phyloP scores from a whole-genome alignment of 2,329 filamentous ascomycete genomes.

The Verticillium isaacii region DNA sequence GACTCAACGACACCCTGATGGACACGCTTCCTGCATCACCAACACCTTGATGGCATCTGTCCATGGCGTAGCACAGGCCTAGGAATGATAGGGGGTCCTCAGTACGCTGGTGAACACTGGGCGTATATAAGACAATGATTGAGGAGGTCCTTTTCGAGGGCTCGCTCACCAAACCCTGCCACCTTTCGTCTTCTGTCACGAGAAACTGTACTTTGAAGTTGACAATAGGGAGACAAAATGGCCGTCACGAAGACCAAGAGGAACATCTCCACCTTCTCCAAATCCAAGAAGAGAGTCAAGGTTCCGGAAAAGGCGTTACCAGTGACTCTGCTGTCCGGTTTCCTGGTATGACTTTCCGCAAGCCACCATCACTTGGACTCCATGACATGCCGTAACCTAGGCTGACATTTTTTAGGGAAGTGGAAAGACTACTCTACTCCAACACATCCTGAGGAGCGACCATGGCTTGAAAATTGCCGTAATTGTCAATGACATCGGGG shows the following conservation, averaged over 20 bases:
- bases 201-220: background rate
- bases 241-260: constrained; percentile 4
- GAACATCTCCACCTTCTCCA: constrained; percentile 5
- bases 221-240: background rate
- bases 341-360: constrained; percentile 37
- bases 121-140: background rate
- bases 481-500: constrained; percentile 69
- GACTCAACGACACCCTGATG: background rate
- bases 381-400: too few relatives aligned
- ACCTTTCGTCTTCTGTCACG: background rate
- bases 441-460: constrained; percentile 62
- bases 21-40: background rate
- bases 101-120: background rate
- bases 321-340: constrained; percentile 57
- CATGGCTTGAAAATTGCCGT: constrained; percentile 67
- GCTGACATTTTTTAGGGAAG: constrained; percentile 42
- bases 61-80: background rate
- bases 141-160: background rate
- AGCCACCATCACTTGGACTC: too few relatives aligned
- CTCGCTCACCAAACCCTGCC: background rate
- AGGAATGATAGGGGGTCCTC: background rate
- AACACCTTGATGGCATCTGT: constrained; percentile 9
- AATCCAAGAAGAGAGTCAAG: background rate
- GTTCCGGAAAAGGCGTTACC: constrained; percentile 33
- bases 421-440: constrained; percentile 67